Base-by-base conservation (phyloP, 2,329 filamentous ascomycete species). In the Shiraia sp. region DNA sequence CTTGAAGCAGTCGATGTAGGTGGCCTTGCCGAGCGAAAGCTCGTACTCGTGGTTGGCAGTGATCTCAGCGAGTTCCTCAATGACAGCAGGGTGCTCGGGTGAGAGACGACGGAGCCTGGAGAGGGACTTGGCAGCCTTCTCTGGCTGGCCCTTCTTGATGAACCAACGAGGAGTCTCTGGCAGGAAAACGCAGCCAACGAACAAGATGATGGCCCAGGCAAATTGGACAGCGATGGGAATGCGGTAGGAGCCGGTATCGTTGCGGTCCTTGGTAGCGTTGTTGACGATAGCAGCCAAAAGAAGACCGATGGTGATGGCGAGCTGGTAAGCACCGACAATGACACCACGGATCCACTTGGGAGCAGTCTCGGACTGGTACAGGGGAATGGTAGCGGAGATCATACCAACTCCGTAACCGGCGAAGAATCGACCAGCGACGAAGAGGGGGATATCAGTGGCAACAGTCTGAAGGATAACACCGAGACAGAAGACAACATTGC, bases 41-140 rank as follows among this genome's bases (percentile, higher is more conserved):
- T 96, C 90, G 66, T 93, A 93, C 74, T 90, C 88, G 72, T 95
- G 82, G 79, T 95, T 96, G 77, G 90, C 90, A 49, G 95, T 81
- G 57, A 96, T 92, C 75, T 95, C 90, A 41, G 87, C 82, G 35
- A 95, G 79, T 72, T 95, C 90, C 49, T 81, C 75, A 70, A 95
- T 86, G 72, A 82, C 90, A 57, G 89, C 82, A 13, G 87, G 91
- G 45, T 22, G 19, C 8, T 87, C 82, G 42, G 74, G 64, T 35
- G 86, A 78, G 76, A 95, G 87, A 49, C 87, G 87, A 69, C 90
- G 87, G 32, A 95, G 80, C 49, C 79, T 79, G 40, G 81, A 72
- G 9, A 95, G 80, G n/a, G 82, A 73, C 1, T 71, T 46, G 46
- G 83, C 79, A 32, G 90, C 90, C 47, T 77, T 65, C 45, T 86